A percentile compares a stretch with the other conserved stretches of the same genome.
These are phyloP conservation scores for Apium graveolens DNA, from an alignment of 129 eudicot species.

Conservation along the genomic window DNA sequence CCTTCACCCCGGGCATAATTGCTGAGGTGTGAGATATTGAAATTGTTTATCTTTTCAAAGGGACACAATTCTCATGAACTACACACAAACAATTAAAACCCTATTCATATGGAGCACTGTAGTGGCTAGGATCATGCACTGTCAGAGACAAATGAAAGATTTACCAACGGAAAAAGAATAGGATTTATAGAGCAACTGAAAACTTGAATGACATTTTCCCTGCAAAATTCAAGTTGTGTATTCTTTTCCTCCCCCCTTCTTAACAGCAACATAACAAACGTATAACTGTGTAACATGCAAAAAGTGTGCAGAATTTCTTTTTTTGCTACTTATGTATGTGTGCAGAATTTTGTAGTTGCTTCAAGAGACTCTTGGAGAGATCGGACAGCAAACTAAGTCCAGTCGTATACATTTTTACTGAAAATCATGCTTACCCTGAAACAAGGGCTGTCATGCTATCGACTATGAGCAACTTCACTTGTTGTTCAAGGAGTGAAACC, in stretches of 20 bases:
- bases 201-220: not conserved
- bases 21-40: not conserved
- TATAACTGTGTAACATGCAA: not conserved
- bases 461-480: conserved; percentile 70
- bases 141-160: not conserved
- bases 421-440: conserved; percentile 40
- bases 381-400: not conserved
- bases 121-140: not conserved
- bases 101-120: not conserved
- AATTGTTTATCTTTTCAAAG: not conserved
- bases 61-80: not conserved
- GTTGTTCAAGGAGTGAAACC: conserved; percentile 50
- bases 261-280: not conserved
- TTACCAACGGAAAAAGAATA: not conserved
- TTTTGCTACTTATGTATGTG: too few relatives aligned
- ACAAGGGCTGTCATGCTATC: conserved; percentile 92
- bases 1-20: not conserved
- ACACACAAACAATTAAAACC: not conserved
- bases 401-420: not conserved
- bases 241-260: not conserved
- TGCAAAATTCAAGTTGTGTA: not conserved
- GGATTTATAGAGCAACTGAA: not conserved
- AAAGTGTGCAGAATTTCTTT: not conserved
- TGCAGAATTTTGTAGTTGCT: not conserved
- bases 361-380: not conserved